phyloP scores from a whole-genome alignment of 2,329 filamentous ascomycete genomes.

The Colletotrichum sp. region DNA sequence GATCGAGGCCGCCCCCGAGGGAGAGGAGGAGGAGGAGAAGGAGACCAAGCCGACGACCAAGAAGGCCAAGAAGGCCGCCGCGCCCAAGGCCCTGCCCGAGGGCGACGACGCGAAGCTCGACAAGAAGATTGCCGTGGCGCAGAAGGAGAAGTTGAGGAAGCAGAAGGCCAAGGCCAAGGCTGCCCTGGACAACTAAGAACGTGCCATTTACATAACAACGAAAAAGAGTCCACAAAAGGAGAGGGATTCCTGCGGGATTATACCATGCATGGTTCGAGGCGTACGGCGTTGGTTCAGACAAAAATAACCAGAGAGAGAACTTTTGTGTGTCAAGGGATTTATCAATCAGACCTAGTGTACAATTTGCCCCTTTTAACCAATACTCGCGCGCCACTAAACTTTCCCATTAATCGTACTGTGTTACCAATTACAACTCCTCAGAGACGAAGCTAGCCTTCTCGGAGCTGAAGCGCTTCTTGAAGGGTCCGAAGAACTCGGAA shows the following conservation, averaged over 20 bases:
- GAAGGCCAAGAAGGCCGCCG: constrained; percentile 35
- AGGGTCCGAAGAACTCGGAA: constrained; percentile 67
- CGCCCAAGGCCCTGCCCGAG: constrained; percentile 34
- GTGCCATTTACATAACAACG: neutral
- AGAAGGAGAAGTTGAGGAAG: constrained; percentile 63
- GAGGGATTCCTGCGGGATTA: constrained; percentile 15
- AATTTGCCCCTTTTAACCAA: constrained; percentile 4
- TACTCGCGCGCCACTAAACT: neutral
- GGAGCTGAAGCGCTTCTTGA: constrained; percentile 40
- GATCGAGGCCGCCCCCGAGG: constrained; percentile 33
- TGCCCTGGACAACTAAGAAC: constrained; percentile 48
- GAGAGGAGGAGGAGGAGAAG: constrained; percentile 35
- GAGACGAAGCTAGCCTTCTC: constrained; percentile 26
- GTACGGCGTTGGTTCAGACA: constrained; percentile 23
- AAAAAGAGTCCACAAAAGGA: neutral
- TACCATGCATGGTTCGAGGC: constrained; percentile 25
- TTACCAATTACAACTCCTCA: constrained; percentile 40
- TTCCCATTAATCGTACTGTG: neutral
- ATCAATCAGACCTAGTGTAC: constrained; percentile 17
- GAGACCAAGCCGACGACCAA: constrained; percentile 43
- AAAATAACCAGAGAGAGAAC: constrained; percentile 11
- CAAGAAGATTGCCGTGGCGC: constrained; percentile 60
- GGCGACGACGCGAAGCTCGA: constrained; percentile 59
- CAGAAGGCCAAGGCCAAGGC: constrained; percentile 63
- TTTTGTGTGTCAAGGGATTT: neutral